Evolutionary conservation across 306 rosid species (phyloP).

Genomic region (Prunus salicina): DNA sequence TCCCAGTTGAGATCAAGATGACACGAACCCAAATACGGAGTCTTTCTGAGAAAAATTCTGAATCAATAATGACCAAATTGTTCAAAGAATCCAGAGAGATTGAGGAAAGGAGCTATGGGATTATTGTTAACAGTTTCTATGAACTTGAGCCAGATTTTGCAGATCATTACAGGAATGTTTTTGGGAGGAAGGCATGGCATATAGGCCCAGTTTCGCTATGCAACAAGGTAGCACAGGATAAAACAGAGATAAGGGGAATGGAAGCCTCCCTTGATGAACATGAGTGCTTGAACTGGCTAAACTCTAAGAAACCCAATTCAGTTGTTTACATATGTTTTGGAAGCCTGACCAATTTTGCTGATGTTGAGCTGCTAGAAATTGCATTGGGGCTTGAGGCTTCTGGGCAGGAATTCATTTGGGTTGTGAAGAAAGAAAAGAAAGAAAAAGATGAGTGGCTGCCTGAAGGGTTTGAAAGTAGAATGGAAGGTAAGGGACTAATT

Average conservation of each 20-base stretch:
- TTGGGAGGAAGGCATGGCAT: slow-evolving; percentile 21
- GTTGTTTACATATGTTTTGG: slow-evolving; percentile 37
- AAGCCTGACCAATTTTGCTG: slow-evolving; percentile 19
- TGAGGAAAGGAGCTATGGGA: slow-evolving; percentile 5
- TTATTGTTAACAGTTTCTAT: slow-evolving; percentile 4
- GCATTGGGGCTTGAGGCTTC: slow-evolving; percentile 36
- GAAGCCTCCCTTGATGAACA: slow-evolving; percentile 15
- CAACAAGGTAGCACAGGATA: slow-evolving; percentile 5
- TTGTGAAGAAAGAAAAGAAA: slow-evolving; percentile 19
- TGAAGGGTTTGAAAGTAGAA: slow-evolving; percentile 34
- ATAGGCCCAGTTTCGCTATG: slow-evolving; percentile 32
- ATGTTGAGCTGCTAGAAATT: slow-evolving; percentile 27
- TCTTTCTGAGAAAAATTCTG: not conserved
- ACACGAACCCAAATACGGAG: slow-evolving; percentile 17
- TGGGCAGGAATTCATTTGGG: slow-evolving; percentile 35
- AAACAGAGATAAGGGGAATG: slow-evolving; percentile 12
- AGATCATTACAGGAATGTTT: slow-evolving; percentile 8
- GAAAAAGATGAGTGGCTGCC: slow-evolving; percentile 24
- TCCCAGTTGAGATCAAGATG: slow-evolving; percentile 39
- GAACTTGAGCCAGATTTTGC: slow-evolving; percentile 11
- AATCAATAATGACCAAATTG: not conserved
- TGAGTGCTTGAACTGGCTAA: slow-evolving; percentile 35
- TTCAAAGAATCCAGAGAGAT: not conserved
- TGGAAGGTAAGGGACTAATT: slow-evolving; percentile 33
- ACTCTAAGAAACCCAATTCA: slow-evolving; percentile 24